Conservation (phyloP, 352 stramenopile species). For the Pythium myriotylum region DNA sequence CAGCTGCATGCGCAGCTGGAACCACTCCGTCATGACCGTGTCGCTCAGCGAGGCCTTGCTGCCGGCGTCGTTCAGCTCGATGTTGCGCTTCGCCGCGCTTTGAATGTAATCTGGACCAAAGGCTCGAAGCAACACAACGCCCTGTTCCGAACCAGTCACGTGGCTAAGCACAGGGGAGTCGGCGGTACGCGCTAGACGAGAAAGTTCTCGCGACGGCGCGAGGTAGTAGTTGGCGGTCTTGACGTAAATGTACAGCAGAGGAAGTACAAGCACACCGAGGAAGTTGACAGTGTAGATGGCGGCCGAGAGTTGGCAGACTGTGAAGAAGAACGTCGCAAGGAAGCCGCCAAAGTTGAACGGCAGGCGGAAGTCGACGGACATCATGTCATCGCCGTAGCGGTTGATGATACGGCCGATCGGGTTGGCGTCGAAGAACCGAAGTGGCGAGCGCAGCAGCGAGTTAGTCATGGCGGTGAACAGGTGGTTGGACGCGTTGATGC, state of each 20-base stretch:
- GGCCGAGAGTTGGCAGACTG: slow-evolving; percentile 59
- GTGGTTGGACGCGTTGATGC: slow-evolving; percentile 35
- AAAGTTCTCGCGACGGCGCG: slow-evolving; percentile 41
- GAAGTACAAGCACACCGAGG: slow-evolving; percentile 70
- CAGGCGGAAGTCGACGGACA: slow-evolving; percentile 82
- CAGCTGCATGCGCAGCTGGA: slow-evolving; percentile 43
- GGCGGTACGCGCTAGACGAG: slow-evolving; percentile 32
- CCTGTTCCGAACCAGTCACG: slow-evolving; percentile 33
- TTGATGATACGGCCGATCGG: slow-evolving; percentile 85
- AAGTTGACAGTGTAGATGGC: slow-evolving; percentile 80
- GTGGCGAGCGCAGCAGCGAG: slow-evolving; percentile 72
- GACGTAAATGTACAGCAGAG: slow-evolving; percentile 83
- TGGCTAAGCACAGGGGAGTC: slow-evolving; percentile 42
- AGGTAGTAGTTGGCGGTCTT: slow-evolving; percentile 41
- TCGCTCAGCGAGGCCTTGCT: slow-evolving; percentile 34
- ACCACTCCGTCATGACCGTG: slow-evolving; percentile 35
- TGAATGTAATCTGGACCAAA: slow-evolving; percentile 35
- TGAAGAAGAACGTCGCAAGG: slow-evolving; percentile 44
- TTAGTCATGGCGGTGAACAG: slow-evolving; percentile 80
- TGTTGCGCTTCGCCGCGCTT: slow-evolving; percentile 27
- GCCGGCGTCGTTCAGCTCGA: slow-evolving; percentile 29
- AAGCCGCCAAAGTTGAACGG: slow-evolving; percentile 31
- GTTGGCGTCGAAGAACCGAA: slow-evolving; percentile 90
- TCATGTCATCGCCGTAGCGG: slow-evolving; percentile 85
- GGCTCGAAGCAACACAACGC: slow-evolving; percentile 34